These are phyloP conservation scores for Penicillium egyptiacum DNA, from an alignment of 495 filamentous ascomycete species.

Conservation along the genomic window DNA sequence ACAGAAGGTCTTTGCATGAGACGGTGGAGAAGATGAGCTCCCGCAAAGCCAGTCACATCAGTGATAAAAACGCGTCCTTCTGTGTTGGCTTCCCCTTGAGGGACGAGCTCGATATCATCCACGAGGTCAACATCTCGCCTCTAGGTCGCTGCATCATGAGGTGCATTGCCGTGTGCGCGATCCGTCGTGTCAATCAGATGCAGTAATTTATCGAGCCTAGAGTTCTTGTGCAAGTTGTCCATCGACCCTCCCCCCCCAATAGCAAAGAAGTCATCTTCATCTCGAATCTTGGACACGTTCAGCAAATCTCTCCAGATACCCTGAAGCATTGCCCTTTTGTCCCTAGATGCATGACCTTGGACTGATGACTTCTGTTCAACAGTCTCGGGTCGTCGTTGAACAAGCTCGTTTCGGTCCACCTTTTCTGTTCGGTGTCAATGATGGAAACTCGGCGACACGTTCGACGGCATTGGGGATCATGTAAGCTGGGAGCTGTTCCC, in stretches of 20 bases:
- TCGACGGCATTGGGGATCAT: not conserved
- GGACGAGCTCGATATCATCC: not conserved
- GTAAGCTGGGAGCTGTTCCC: not conserved
- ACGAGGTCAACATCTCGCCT: not conserved
- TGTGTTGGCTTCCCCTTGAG: no score
- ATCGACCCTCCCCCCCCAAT: not conserved
- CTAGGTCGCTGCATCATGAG: not conserved
- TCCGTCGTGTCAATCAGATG: not conserved
- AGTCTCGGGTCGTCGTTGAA: not conserved
- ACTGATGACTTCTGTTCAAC: not conserved
- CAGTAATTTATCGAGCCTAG: not conserved
- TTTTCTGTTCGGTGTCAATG: not conserved
- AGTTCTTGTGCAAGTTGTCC: not conserved
- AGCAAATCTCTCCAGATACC: not conserved
- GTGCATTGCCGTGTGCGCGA: not conserved
- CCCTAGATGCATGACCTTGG: no score
- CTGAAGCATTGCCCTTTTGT: not conserved
- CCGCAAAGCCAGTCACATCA: slow-evolving; percentile 18
- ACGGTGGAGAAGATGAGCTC: slow-evolving; percentile 1
- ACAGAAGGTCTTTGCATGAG: slow-evolving; percentile 7
- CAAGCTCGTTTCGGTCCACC: not conserved
- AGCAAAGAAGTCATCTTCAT: not conserved
- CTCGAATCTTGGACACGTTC: not conserved
- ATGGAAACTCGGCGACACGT: not conserved
- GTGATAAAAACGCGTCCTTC: slow-evolving; percentile 14